phyloP scores from a whole-genome alignment of 352 stramenopile species.

The Phytophthora idaei region DNA sequence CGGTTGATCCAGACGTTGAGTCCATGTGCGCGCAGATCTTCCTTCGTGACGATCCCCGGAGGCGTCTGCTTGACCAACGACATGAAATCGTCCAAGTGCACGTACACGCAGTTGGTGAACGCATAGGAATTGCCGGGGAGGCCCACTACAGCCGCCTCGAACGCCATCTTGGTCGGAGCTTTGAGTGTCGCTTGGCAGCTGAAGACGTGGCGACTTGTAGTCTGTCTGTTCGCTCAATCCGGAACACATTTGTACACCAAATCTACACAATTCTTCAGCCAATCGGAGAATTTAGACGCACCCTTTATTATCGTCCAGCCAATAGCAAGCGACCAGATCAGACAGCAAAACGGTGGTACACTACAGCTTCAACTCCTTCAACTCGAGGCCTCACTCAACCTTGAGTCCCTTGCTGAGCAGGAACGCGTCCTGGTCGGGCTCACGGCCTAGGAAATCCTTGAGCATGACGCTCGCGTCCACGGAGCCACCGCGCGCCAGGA shows the following conservation, averaged over 20 bases:
- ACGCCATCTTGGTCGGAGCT: constrained; percentile 41
- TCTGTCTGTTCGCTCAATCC: constrained; percentile 5
- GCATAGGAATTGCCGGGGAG: constrained; percentile 80
- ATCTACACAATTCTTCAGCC: constrained; percentile 5
- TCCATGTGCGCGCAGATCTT: constrained; percentile 71
- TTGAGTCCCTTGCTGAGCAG: constrained; percentile 78
- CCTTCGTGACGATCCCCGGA: constrained; percentile 63
- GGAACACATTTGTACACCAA: constrained; percentile 12
- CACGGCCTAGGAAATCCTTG: constrained; percentile 78
- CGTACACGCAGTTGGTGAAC: constrained; percentile 87
- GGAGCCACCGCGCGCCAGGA: constrained; percentile 83
- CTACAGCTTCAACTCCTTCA: constrained; percentile 16
- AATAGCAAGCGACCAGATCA: constrained; percentile 15
- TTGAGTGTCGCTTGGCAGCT: neutral
- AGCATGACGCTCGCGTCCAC: constrained; percentile 83
- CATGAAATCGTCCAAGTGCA: constrained; percentile 79
- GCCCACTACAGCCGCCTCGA: constrained; percentile 65
- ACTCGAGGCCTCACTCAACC: constrained; percentile 7
- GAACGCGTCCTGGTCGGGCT: constrained; percentile 83
- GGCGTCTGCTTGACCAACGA: constrained; percentile 68
- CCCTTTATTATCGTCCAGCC: neutral
- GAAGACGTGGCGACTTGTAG: constrained; percentile 18
- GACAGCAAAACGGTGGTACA: neutral
- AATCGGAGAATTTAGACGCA: constrained; percentile 20
- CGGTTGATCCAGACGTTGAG: constrained; percentile 85